Base-by-base conservation (phyloP, 805 yeast genomes). In the Zygotorulaspora florentina region DNA sequence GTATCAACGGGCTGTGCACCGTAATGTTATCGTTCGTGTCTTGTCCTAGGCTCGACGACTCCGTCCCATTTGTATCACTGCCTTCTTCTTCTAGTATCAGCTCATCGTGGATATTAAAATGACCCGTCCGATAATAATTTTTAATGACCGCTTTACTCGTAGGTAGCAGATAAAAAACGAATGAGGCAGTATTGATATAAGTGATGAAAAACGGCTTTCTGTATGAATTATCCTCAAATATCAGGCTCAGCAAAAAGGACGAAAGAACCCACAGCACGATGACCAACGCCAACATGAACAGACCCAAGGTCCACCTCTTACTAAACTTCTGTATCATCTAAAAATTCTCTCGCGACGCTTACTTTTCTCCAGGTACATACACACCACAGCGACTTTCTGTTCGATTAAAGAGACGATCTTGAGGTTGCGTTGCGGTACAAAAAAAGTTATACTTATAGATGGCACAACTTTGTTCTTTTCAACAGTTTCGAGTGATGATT, bases 141-240 rank as follows among this genome's bases (percentile, higher is more conserved):
- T 46, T 31, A 35, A 58, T 18, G 2, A 65, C 45, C 29, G 63
- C 66, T 39, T 55, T 50, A 25, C 62, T 53, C 50, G 79, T 76
- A 1, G 93, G 91, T 35, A 85, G 62, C 41, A 93, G 69, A 63
- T 91, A 93, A 42, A 91, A 71, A 7, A 80, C 73, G 64, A 93
- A 93, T 3, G 93, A 78, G 1, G 88, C 82, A 0, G 98, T 90
- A 68, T 90, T 93, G 55, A 91, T 66, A 69, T 91, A 93, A 2
- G 99, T 93, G 55, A 93, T 86, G 51, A 90, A 77, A 61, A 88
- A 90, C 13, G 99, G 99, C 66, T 93, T 93, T 39, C 88, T 68
- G 64, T 88, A 93, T 23, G 74, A 69, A 47, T 75, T 78, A 39
- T 77, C 74, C 54, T 82, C 88, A 55, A 87, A 85, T 34, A 87